phyloP scores from a whole-genome alignment of 768 basidiomycete species.

The Serendipita vermifera region DNA sequence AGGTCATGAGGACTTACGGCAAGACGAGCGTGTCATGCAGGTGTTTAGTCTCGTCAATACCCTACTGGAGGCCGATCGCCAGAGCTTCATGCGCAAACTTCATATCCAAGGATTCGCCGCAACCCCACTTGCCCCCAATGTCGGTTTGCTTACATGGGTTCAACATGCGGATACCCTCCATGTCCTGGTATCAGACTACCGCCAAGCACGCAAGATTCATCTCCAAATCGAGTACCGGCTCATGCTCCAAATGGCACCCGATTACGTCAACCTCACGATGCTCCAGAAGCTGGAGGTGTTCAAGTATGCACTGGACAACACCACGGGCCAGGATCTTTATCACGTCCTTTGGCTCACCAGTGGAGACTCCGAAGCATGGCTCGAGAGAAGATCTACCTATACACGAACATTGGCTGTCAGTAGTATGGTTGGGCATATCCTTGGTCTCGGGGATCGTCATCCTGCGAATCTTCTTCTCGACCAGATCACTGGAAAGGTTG shows the following conservation, averaged over 20 bases:
- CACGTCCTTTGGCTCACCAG: conserved; percentile 37
- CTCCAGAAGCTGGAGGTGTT: conserved; percentile 42
- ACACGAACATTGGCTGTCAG: conserved; percentile 33
- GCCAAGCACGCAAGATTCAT: conserved; percentile 35
- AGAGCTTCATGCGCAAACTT: conserved; percentile 36
- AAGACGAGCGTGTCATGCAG: conserved; percentile 42
- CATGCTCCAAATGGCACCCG: conserved; percentile 39
- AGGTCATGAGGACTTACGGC: conserved; percentile 40
- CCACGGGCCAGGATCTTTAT: conserved; percentile 39
- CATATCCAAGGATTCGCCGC: conserved; percentile 35
- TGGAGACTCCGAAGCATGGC: conserved; percentile 37
- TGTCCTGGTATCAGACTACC: conserved; percentile 35
- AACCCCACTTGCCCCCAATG: conserved; percentile 36
- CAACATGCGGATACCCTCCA: conserved; percentile 35
- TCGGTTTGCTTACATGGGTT: conserved; percentile 36
- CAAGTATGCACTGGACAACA: conserved; percentile 39
- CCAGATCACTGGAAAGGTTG: conserved; percentile 31
- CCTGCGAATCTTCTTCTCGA: conserved; percentile 36
- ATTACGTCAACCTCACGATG: conserved; percentile 33
- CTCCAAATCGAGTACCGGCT: conserved; percentile 39
- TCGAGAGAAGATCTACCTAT: conserved; percentile 36
- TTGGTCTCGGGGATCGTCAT: conserved; percentile 38
- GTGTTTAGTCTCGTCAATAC: conserved; percentile 41
- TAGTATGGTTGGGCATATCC: conserved; percentile 38
- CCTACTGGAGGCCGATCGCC: conserved; percentile 31